Evolutionary conservation across 768 basidiomycete genomes (phyloP).

Genomic region (Pleurotus djamor): DNA sequence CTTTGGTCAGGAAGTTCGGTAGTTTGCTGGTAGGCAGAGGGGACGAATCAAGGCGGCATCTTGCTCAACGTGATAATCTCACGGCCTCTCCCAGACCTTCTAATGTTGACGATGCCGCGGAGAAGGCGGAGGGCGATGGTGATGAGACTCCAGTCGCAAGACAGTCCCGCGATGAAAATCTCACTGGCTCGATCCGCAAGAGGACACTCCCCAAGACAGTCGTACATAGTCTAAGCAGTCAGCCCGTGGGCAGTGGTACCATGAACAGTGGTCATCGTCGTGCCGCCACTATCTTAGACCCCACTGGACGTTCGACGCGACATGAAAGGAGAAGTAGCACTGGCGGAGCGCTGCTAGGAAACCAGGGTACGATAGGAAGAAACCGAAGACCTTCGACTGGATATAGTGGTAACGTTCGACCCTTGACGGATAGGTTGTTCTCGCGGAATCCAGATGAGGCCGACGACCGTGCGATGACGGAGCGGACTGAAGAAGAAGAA

Average conservation of each 20-base stretch:
- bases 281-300: conserved; percentile 77
- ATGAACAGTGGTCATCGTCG: conserved; percentile 50
- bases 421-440: conserved; percentile 48
- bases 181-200: conserved; percentile 9
- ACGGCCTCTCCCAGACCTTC: conserved; percentile 31
- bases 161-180: conserved; percentile 12
- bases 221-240: conserved; percentile 41
- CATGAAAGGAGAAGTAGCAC: conserved; percentile 81
- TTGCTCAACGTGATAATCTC: conserved; percentile 35
- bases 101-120: conserved; percentile 30
- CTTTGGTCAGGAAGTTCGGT: conserved; percentile 77
- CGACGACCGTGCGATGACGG: conserved; percentile 42
- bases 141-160: conserved; percentile 16
- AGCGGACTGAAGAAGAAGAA: conserved; percentile 33
- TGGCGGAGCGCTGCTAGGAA: conserved; percentile 52
- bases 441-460: conserved; percentile 45
- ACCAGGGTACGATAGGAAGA: conserved; percentile 62
- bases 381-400: conserved; percentile 74
- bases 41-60: conserved; percentile 38
- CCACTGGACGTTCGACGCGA: conserved; percentile 54
- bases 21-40: conserved; percentile 56
- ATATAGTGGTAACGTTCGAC: conserved; percentile 35
- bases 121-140: conserved; percentile 16
- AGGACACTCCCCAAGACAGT: conserved; percentile 17
- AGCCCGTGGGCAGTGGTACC: conserved; percentile 45